Base-by-base conservation (phyloP, 1,284 basidiomycete genomes). In the Sporisorium iseilematis-ciliati region DNA sequence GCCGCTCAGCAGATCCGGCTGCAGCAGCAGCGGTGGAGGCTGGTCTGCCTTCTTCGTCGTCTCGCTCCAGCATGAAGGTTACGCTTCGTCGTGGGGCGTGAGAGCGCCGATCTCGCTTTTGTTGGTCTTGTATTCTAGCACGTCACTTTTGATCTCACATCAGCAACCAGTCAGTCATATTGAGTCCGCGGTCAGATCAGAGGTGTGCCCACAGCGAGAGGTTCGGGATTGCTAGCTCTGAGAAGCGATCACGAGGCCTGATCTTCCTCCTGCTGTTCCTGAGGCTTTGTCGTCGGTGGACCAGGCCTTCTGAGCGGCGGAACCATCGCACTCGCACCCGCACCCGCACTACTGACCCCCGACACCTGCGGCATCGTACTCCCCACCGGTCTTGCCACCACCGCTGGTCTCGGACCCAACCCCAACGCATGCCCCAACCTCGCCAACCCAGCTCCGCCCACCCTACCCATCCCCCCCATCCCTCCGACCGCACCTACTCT, bases 1-100 rank as follows among this genome's bases (percentile, higher is more conserved):
- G 33, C 1, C 40, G 41, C 11, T 45, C 61, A 10, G 51, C 46
- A 21, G 63, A 63, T 33, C 16, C 54, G 41, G 43, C 53, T 1
- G 54, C 45, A 50, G 40, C 57, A 0, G 50, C 29, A 18, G 50
- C 29, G 11, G 53, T 25, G 14, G 66, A 56, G 2, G 60, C 41
- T 0, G 55, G 29, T 18, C 21, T 63, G 4, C 51, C 66, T 26
- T 18, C 52, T 11, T 63, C 57, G 14, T 31, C 45, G 4, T 56
- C 63, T 14, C 51, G 66, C 18, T 66, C 72, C 35, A 51, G 35
- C n/a, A 75, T 70, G 41, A 75, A 75, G 53, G 59, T 63, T 35
- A 65, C 66, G 7, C 51, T 65, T 12, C 66, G 72, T 23, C 53
- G 66, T 14, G 66, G 56, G 7, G 57, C 40, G 8, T 74, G 48